Conservation (phyloP, 2,329 filamentous ascomycete genomes). For the Cladosporium velox region DNA sequence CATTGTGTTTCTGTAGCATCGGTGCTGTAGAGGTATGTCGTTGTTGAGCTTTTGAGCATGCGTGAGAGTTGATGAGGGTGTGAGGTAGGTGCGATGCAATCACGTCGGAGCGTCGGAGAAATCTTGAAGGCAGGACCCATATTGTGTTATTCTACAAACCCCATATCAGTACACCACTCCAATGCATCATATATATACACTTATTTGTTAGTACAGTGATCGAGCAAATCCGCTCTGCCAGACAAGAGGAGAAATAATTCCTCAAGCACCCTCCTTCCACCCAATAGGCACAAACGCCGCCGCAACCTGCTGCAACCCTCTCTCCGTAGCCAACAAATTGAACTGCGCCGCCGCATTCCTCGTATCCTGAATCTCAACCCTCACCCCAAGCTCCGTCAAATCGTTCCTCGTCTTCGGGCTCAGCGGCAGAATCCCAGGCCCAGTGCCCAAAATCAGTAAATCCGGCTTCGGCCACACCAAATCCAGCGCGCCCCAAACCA, state of each 20-base stretch:
- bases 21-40: background rate
- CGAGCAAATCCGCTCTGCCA: background rate
- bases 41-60: background rate
- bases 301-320: constrained; percentile 80
- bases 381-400: constrained; percentile 76
- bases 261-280: constrained; percentile 63
- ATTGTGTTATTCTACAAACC: background rate
- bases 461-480: constrained; percentile 91
- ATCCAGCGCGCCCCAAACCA: constrained; percentile 73
- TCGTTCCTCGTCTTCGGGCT: constrained; percentile 71
- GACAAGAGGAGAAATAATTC: background rate
- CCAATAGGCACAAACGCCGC: constrained; percentile 85
- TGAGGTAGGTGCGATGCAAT: background rate
- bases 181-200: constrained; percentile 1
- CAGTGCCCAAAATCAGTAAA: constrained; percentile 85
- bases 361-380: constrained; percentile 87
- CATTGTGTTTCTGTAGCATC: background rate
- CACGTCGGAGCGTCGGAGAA: background rate
- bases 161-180: background rate
- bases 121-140: background rate
- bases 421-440: constrained; percentile 72
- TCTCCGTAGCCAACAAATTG: constrained; percentile 91
- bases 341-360: constrained; percentile 92
- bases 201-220: background rate
- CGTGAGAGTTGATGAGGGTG: background rate